Evolutionary conservation across 306 rosid genomes (phyloP).

Genomic region (Abrus precatorius): DNA sequence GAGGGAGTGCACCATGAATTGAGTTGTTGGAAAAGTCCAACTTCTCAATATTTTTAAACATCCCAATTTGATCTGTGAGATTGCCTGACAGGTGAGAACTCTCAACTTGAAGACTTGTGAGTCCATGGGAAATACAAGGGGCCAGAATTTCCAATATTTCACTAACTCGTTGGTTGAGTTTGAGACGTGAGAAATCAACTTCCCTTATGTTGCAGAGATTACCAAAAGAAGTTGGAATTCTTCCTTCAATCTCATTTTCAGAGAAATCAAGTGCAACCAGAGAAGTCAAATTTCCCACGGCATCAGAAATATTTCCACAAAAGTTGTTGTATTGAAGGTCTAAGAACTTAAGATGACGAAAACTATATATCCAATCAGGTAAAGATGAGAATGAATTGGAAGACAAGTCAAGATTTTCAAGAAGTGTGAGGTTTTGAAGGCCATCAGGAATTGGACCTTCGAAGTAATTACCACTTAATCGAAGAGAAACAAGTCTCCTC

Average conservation of each 20-base stretch:
- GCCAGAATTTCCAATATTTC: conserved; percentile 7
- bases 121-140: background rate
- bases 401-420: conserved; percentile 44
- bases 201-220: conserved; percentile 33
- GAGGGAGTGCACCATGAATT: background rate
- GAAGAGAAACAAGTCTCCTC: background rate
- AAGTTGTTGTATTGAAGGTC: background rate
- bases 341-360: conserved; percentile 27
- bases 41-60: background rate
- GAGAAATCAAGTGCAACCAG: conserved; percentile 22
- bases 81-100: background rate
- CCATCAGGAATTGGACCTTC: background rate
- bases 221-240: conserved; percentile 14
- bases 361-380: background rate
- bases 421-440: conserved; percentile 38
- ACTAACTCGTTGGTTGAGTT: background rate
- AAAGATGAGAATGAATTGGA: background rate
- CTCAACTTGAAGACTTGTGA: background rate
- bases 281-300: conserved; percentile 31
- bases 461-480: rapidly evolving
- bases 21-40: background rate
- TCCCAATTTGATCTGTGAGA: conserved; percentile 20
- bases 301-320: background rate
- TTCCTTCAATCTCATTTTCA: background rate
- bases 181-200: conserved; percentile 19